Conservation (phyloP, 495 filamentous ascomycete genomes). For the Podospora anserina region DNA sequence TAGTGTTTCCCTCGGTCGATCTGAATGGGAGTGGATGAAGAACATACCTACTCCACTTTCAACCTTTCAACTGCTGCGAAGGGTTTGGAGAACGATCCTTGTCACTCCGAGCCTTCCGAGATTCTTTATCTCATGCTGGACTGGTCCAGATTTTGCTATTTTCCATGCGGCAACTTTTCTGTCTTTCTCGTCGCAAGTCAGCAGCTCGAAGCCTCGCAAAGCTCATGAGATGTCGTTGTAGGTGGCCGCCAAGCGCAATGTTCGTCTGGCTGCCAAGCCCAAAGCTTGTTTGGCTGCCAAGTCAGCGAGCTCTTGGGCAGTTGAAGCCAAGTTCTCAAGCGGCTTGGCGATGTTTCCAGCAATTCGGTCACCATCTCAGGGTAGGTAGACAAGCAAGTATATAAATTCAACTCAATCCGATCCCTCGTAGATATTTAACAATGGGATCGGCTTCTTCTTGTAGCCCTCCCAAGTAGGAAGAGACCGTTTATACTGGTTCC, state of each 20-base stretch:
- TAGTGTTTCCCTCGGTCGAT: background rate
- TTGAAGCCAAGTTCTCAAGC: background rate
- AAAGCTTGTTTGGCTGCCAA: background rate
- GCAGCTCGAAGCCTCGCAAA: background rate
- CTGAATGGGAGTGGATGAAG: too few species aligned
- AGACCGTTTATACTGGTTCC: constrained; percentile 19
- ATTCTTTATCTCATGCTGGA: background rate
- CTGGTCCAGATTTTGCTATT: background rate
- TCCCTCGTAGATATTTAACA: constrained; percentile 24
- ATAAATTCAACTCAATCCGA: constrained; percentile 10
- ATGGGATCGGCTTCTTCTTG: constrained; percentile 23
- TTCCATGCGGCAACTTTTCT: background rate
- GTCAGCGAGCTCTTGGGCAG: background rate
- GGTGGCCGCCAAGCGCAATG: background rate
- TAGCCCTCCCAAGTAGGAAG: constrained; percentile 25
- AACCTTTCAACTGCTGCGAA: background rate
- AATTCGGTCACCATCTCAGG: too few species aligned
- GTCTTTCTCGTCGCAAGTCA: background rate
- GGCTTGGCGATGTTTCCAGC: background rate
- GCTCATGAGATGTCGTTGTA: background rate
- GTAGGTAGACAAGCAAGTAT: too few species aligned
- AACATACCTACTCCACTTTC: background rate
- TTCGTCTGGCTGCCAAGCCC: background rate
- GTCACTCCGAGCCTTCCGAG: background rate
- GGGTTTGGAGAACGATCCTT: background rate